phyloP scores from a whole-genome alignment of 2,329 filamentous ascomycete genomes.

The Ceratocystiopsis brevicomis region DNA sequence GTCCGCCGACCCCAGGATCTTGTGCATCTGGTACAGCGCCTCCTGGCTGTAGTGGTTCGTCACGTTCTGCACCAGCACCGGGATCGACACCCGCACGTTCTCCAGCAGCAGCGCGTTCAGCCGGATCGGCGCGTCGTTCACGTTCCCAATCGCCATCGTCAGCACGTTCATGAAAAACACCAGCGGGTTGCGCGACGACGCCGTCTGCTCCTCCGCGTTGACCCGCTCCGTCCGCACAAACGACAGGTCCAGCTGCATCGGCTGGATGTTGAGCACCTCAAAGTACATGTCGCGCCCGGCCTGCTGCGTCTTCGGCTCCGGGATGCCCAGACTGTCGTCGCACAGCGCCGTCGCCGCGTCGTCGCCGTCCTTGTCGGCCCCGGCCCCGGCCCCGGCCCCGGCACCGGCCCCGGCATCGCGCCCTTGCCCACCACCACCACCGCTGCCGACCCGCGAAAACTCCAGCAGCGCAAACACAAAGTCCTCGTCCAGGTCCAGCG shows the following conservation, averaged over 20 bases:
- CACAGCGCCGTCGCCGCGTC: slow-evolving; percentile 57
- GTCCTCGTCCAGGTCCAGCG: slow-evolving; percentile 89
- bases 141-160: slow-evolving; percentile 98
- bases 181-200: slow-evolving; percentile 68
- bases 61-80: slow-evolving; percentile 67
- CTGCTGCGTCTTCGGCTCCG: slow-evolving; percentile 71
- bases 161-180: slow-evolving; percentile 99
- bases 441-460: slow-evolving; percentile 72
- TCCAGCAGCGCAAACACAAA: slow-evolving; percentile 94
- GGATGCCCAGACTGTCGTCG: slow-evolving; percentile 77
- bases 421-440: slow-evolving; percentile 41
- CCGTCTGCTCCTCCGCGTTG: slow-evolving; percentile 82
- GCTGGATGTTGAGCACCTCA: slow-evolving; percentile 88
- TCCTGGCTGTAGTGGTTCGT: slow-evolving; percentile 95
- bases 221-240: slow-evolving; percentile 93
- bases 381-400: no score
- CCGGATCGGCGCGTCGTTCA: slow-evolving; percentile 90
- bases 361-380: slow-evolving; percentile 19
- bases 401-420: no score
- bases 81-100: slow-evolving; percentile 79
- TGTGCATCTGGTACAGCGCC: slow-evolving; percentile 86
- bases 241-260: slow-evolving; percentile 92
- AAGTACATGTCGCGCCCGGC: slow-evolving; percentile 93
- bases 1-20: slow-evolving; percentile 90
- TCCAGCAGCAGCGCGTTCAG: slow-evolving; percentile 89